These are phyloP conservation scores for Starmerella gropengiesseri DNA, from an alignment of 805 yeast genomes.

Conservation along the genomic window DNA sequence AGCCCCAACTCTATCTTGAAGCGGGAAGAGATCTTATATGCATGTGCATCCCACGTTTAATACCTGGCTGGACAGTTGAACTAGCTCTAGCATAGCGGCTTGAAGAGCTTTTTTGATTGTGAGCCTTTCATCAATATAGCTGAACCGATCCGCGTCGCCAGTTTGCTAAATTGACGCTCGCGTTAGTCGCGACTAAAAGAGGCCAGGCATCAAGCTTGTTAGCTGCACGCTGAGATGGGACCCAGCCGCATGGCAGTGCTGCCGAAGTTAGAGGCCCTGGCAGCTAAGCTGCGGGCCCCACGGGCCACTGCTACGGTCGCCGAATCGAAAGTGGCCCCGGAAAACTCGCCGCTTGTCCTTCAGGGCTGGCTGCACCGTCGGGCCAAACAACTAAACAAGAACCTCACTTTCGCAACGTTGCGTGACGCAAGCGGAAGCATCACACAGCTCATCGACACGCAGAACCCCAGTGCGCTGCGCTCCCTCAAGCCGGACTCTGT, in stretches of 20 bases:
- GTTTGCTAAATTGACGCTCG: no score
- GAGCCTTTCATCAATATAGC: no score
- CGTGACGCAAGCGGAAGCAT: constrained; percentile 62
- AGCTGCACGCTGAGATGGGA: neutral
- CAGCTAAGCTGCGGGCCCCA: constrained; percentile 17
- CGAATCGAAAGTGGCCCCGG: neutral
- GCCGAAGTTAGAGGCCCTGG: constrained; percentile 7
- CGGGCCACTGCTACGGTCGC: constrained; percentile 7
- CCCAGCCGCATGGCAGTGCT: neutral
- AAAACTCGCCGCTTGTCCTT: constrained; percentile 32
- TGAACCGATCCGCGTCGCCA: no score
- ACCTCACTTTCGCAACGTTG: constrained; percentile 57
- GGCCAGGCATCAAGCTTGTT: no score
- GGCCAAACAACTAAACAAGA: constrained; percentile 58
- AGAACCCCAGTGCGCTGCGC: constrained; percentile 35
- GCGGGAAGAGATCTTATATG: no score
- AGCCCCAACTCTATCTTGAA: no score
- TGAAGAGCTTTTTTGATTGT: no score
- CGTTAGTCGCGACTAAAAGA: no score
- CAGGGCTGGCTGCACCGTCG: constrained; percentile 79
- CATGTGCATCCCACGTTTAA: no score
- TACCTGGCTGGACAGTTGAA: no score
- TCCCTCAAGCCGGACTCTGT: constrained; percentile 62
- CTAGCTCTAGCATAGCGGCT: no score
- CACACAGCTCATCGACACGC: constrained; percentile 45